These are phyloP conservation scores for Aspergillus awamori DNA, from an alignment of 2,329 filamentous ascomycete species.

Conservation along the genomic window DNA sequence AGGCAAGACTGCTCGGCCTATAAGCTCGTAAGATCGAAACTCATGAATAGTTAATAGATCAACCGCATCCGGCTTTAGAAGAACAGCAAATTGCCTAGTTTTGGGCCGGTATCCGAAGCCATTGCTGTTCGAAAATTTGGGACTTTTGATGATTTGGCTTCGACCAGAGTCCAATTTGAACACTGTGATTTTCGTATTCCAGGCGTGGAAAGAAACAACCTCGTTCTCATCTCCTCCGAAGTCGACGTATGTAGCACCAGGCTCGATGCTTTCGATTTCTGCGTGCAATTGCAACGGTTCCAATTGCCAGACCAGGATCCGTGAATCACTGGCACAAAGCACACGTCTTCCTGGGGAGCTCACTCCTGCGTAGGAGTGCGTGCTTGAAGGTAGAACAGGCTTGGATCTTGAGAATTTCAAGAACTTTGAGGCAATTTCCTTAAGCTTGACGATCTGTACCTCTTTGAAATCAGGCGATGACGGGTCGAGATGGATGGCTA, in stretches of 20 bases:
- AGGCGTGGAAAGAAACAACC: slow-evolving; percentile 43
- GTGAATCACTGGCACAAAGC: slow-evolving; percentile 38
- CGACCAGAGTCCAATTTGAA: slow-evolving; percentile 39
- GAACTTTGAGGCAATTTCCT: slow-evolving; percentile 35
- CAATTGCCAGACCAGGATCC: slow-evolving; percentile 42
- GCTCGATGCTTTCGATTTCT: slow-evolving; percentile 46
- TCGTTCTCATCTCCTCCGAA: slow-evolving; percentile 43
- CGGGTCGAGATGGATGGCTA: slow-evolving; percentile 36
- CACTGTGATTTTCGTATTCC: slow-evolving; percentile 43
- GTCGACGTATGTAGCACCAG: slow-evolving; percentile 39
- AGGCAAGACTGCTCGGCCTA: slow-evolving; percentile 42
- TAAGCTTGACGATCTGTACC: slow-evolving; percentile 35
- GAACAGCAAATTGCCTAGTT: slow-evolving; percentile 43
- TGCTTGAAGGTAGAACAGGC: not conserved
- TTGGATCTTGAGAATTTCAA: slow-evolving; percentile 33
- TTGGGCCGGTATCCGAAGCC: slow-evolving; percentile 44
- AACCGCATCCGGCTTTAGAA: slow-evolving; percentile 42
- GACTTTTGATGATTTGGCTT: slow-evolving; percentile 43
- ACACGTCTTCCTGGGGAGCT: slow-evolving; percentile 33
- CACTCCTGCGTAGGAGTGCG: slow-evolving; percentile 4
- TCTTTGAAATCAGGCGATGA: slow-evolving; percentile 34
- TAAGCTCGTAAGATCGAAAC: slow-evolving; percentile 36
- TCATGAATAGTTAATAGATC: slow-evolving; percentile 46
- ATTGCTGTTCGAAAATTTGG: slow-evolving; percentile 42
- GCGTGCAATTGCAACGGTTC: slow-evolving; percentile 41